Evolutionary conservation across 2,329 filamentous ascomycete genomes (phyloP), one percentile per base, ranked within the genome.

Genomic region (Colletotrichum eleusines): DNA sequence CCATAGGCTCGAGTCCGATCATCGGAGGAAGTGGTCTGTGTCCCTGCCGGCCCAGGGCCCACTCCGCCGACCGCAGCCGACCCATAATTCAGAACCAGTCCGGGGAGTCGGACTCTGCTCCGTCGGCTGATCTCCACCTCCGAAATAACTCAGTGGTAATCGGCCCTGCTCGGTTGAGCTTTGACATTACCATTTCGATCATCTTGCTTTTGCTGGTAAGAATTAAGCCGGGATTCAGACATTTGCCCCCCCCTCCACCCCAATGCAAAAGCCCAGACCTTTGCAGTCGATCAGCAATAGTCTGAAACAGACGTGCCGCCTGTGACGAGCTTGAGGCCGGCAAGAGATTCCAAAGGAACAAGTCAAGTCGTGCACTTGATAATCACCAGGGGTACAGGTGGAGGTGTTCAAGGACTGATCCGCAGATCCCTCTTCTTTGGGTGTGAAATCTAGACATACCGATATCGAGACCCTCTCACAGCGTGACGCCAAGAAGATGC

Each of bases 21-120:
- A 8, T 33, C 50, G 50, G 50, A n/a, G 8, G 8, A 54, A 33
- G 50, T 31, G 26, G 28, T n/a, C 20, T 23, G 20, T 23, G 20
- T 33, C 7, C 5, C 28, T 1, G 28, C 50, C 6, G 50, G 28
- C 8, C 42, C 1, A 18, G 16, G 48, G 16, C 2, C 14, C n/a
- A 51, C 48, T 11, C 48, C 48, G 26, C 48, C 48, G 26, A 31
- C 6, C 26, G 38, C n/a, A n/a, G n/a, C n/a, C 5, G 50, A 16
- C 50, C 28, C 50, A 28, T 8, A 31, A 11, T 31, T 20, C 16
- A 53, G 16, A 18, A 5, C 2, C 6, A 31, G 26, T 7, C 2
- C 40, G 40, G 57, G 57, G 57, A 60, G 38, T 28, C 57, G 57
- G 57, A 5, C 57, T 23, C 40, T 18, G 9, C 28, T 28, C 55